Evolutionary conservation across 2,329 filamentous ascomycete genomes (phyloP), one percentile per base, ranked within the genome.

Genomic region (Stachybotrys echinatus): DNA sequence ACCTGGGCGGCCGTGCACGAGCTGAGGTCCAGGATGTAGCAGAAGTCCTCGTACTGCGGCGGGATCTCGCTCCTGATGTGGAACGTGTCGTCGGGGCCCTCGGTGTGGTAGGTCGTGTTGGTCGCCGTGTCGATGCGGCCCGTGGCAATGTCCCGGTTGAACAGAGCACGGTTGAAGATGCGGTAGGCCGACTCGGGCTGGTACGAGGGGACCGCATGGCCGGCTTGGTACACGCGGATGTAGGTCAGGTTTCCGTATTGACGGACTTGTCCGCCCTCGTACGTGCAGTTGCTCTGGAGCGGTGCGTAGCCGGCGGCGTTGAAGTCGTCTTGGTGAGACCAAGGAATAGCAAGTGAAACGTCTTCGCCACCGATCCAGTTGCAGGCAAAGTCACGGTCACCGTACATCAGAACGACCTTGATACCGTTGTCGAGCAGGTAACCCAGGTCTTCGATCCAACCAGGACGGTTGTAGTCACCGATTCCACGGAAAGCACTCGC

Each of bases 181-280:
- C 44, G 44, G 44, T 46, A 46, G 3, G 44, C 44, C 14, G 22
- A 31, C 27, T 46, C 44, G 14, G 44, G 44, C 23, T 46, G 23
- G 44, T 77, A 76, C 38, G 72, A 75, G 0, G 78, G 75, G 4
- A 80, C 73, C 53, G 79, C 74, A 55, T 83, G 80, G 0, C 81
- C 80, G 2, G 80, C 74, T 56, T 81, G 75, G 58, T 79, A 83
- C 17, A 84, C 74, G 1, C 80, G 71, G 19, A 77, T 72, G 61
- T 82, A 84, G 3, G 75, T 78, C 51, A 83, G 73, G 55, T 89
- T 89, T 1, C 83, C 85, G 54, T 78, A 83, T 60, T 88, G 84
- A 3, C 85, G 74, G 0, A 86, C 84, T 52, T 79, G 76, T 6
- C 86, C 86, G 20, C 74, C 82, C 61, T 79, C 77, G 65, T 81